Evolutionary conservation across 805 yeast species (phyloP).

Genomic region (Wickerhamomyces silvicola): DNA sequence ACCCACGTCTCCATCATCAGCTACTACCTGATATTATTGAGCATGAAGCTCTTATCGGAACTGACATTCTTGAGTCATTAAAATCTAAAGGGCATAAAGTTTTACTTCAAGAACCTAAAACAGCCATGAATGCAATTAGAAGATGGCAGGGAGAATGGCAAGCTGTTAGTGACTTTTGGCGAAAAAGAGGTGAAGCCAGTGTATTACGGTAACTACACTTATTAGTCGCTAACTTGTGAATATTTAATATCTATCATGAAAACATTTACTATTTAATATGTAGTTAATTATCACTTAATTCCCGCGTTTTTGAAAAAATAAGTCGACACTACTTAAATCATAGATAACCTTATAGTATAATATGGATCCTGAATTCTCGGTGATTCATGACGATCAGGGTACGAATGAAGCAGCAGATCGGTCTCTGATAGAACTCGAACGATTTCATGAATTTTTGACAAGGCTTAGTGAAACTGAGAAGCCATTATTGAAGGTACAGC

Average conservation of each 20-base stretch:
- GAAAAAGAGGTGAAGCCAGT: slow-evolving; percentile 71
- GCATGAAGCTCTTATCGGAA: slow-evolving; percentile 51
- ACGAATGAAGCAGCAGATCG: no score
- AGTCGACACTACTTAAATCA: no score
- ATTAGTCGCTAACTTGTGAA: no score
- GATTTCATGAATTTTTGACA: slow-evolving; percentile 1
- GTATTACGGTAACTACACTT: no score
- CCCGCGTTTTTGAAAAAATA: no score
- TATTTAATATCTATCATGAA: no score
- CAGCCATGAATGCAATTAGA: slow-evolving; percentile 54
- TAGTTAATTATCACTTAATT: no score
- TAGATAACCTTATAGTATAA: no score
- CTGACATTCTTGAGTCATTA: slow-evolving; percentile 32
- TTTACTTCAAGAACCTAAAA: slow-evolving; percentile 35
- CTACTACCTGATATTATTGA: slow-evolving; percentile 63
- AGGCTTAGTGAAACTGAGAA: slow-evolving; percentile 1
- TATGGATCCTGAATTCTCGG: no score
- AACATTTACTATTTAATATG: no score
- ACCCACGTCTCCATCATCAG: slow-evolving; percentile 87
- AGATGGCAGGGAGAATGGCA: slow-evolving; percentile 34
- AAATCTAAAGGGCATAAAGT: slow-evolving; percentile 43
- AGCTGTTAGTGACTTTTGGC: slow-evolving; percentile 88
- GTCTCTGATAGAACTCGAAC: slow-evolving; percentile 1
- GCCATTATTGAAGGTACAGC: slow-evolving; percentile 6
- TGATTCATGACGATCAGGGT: no score